Base-by-base conservation (phyloP, 805 yeast species). In the Pichia manshurica region DNA sequence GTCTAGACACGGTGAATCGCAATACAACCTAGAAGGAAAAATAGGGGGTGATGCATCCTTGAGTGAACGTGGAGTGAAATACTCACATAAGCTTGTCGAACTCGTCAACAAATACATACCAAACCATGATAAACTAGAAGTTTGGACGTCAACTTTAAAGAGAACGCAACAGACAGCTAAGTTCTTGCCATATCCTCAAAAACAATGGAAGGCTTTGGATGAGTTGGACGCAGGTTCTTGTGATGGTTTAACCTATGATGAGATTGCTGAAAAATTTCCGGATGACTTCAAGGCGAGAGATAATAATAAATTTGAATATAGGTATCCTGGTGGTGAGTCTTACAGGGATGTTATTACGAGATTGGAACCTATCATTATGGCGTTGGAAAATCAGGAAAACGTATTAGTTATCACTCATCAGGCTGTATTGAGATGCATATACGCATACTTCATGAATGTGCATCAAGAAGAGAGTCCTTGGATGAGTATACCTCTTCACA, bases 401-500 rank as follows among this genome's bases (percentile, higher is more conserved):
- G 89, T 93, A 44, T 73, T 93, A 62, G 91, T 93, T 51, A 93
- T 93, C 38, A 93, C 99, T 3, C 99, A 93, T 65, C 99, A 93
- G 68, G 98, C 98, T 0, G 98, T 93, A 10, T 72, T 93, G 55
- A 78, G 99, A 59, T 93, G 99, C 63, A 82, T 93, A 45, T 93
- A 93, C 66, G 98, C 99, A 7, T 93, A 93, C 66, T 93, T 90
- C 63, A 93, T 93, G 98, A 91, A 93, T 63, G 95, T 93, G 17
- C 96, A 97, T 4, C 98, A 91, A 65, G 96, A 91, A 58, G 91
- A 88, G 64, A 79, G 90, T 49, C 99, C 99, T 5, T 93, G 99
- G 99, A 89, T 93, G 96, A 87, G 95, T 35, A 95, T 93, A 50
- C 99, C 99, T 5, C 71, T 93, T 58, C 99, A 93, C 63, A 93